Base-by-base conservation (phyloP, 805 yeast species). In the Wickerhamomyces chaumierensis region DNA sequence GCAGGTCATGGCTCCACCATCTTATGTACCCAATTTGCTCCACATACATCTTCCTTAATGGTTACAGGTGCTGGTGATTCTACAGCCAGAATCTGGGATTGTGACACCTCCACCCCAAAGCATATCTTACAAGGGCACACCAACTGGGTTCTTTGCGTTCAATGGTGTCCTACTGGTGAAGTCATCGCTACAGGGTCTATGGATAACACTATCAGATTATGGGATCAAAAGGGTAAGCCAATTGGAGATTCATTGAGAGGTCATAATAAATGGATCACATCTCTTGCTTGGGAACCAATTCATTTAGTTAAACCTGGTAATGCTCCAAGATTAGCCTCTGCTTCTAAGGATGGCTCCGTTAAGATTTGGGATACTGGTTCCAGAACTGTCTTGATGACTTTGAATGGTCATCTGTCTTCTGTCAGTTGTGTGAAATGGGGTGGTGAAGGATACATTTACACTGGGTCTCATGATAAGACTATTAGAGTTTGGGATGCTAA, bases 391-490 rank as follows among this genome's bases (percentile, higher is more conserved):
- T 51, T 72, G 38, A 66, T 71, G 56, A 80, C 94, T 2, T 63
- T 92, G 69, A 73, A 83, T 39, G 96, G 97, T 0, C 98, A 92
- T 55, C 71, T 86, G 25, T 75, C 82, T 36, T 74, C 94, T 1
- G 96, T 92, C 3, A 80, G 95, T 1, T 86, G 96, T 62, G 94
- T 88, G n/a, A 87, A 80, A 58, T 92, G 98, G 98, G 84, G 96
- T 41, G 98, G 98, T 2, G 65, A 75, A 35, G 85, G 87, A 38
- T 67, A 81, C 16, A 68, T 92, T 28, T 92, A 88, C 58, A 76
- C 94, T 25, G 88, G 84, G 1, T 87, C 96, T 8, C 97, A 92
- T 54, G 98, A 92, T 60, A 90, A 88, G 55, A 83, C 96, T 5
- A 81, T 92, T 46, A 81, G 79, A 58, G 84, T 83, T 1, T 92